phyloP scores from a whole-genome alignment of 2,329 filamentous ascomycete species.

The Xylaria sp. region DNA sequence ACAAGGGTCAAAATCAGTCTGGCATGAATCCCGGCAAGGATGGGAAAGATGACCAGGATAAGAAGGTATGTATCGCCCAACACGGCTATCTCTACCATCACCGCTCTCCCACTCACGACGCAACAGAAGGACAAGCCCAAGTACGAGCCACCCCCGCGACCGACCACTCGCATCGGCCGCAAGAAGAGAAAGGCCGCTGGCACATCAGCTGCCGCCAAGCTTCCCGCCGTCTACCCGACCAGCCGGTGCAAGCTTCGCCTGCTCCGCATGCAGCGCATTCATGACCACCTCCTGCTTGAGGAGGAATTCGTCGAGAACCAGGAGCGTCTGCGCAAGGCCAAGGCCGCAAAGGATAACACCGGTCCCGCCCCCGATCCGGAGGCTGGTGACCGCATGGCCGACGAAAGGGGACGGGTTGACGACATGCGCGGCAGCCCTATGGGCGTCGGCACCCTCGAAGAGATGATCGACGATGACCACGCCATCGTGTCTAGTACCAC shows the following conservation, averaged over 20 bases:
- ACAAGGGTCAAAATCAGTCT: conserved; percentile 86
- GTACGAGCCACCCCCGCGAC: conserved; percentile 97
- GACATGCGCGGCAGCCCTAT: conserved; percentile 99
- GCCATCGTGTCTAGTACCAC: conserved; percentile 98
- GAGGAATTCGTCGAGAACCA: conserved; percentile 99
- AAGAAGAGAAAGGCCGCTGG: conserved; percentile 98
- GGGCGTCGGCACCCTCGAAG: conserved; percentile 96
- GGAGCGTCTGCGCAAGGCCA: conserved; percentile 92
- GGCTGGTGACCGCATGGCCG: conserved; percentile 84
- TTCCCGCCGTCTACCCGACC: conserved; percentile 92
- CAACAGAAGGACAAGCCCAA: conserved; percentile 98
- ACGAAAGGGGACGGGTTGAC: conserved; percentile 93
- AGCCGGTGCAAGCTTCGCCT: conserved; percentile 97
- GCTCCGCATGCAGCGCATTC: conserved; percentile 97
- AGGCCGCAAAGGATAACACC: conserved; percentile 77
- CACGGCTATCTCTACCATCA: conserved; percentile 5
- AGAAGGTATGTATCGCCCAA: conserved; percentile 81
- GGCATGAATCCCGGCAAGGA: conserved; percentile 82
- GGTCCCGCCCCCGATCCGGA: conserved; percentile 76
- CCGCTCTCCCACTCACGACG: background rate
- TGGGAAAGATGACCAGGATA: conserved; percentile 86
- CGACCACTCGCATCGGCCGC: conserved; percentile 94
- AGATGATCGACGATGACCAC: conserved; percentile 99
- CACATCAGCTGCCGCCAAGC: conserved; percentile 92
- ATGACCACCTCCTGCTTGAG: conserved; percentile 95